Evolutionary conservation across 352 stramenopile species (phyloP), one percentile per base, ranked within the genome.

Genomic region (Blastocystis hominis): DNA sequence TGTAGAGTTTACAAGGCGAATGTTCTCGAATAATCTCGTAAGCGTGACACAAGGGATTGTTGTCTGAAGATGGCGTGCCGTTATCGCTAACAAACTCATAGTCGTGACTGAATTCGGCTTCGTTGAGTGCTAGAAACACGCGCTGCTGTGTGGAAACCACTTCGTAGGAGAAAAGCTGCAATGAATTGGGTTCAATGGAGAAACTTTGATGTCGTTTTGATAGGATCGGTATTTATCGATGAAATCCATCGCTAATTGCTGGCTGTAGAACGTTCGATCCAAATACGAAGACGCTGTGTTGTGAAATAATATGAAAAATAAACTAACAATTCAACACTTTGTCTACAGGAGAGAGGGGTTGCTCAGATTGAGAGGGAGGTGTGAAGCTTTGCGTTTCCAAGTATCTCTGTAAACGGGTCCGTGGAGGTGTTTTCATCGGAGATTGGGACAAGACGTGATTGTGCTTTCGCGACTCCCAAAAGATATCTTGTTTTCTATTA

Each of bases 21-120:
- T 84, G 66, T 53, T 84, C 72, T 9, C 50, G 55, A 50, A 84
- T 84, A 20, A 84, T 84, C 46, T 84, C 72, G n/a, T 84, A 84
- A 17, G 46, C 36, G 50, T 84, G 72, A 0, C 50, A 53, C 1
- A 84, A 40, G 2, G 72, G 72, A 53, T 68, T 84, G 50, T 59
- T 13, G 10, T 59, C 50, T 30, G 24, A 30, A 30, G 24, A 30
- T 30, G 24, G 24, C 24, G 24, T 30, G 1, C 30, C 20, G 34
- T 78, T 59, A 30, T 84, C 38, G 38, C 44, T 20, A 15, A 36
- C 30, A 15, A n/a, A 56, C 20, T 84, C 72, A 40, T 84, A 84
- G 0, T 84, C 72, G 10, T 34, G 40, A 15, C 42, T 24, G 36
- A 84, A 84, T 30, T 84, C 72, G 15, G 30, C 42, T 30, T 84